Evolutionary conservation across 139 green algal genomes (phyloP).

Genomic region (Coelastrella sp.): DNA sequence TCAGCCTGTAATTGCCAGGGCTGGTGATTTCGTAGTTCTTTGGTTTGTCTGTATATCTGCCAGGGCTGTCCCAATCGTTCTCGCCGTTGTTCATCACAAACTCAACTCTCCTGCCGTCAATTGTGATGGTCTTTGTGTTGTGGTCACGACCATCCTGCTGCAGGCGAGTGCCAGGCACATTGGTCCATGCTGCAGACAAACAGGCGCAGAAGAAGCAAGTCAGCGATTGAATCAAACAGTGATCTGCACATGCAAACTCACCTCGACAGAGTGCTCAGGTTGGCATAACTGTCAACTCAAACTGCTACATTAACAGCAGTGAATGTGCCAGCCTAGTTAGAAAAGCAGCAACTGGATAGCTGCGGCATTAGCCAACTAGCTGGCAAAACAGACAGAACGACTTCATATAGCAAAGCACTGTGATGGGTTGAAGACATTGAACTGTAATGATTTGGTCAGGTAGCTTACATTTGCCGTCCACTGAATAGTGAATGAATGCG

Average conservation of each 20-base stretch:
- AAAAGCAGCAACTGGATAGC: too few species aligned
- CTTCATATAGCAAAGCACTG: too few species aligned
- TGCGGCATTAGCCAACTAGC: too few species aligned
- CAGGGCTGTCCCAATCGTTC: constrained; percentile 45
- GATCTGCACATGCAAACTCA: not conserved
- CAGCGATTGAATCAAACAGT: too few species aligned
- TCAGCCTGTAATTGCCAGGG: constrained; percentile 39
- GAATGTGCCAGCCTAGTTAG: too few species aligned
- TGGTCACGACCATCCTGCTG: not conserved
- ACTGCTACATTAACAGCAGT: too few species aligned
- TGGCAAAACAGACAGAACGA: too few species aligned
- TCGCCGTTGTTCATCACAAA: constrained; percentile 48
- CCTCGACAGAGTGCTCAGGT: too few species aligned
- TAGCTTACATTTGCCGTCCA: constrained; percentile 39
- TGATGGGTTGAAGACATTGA: too few species aligned
- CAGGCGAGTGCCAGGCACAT: constrained; percentile 3
- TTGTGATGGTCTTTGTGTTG: constrained; percentile 20
- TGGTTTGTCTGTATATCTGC: constrained; percentile 41
- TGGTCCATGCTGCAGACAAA: constrained; percentile 20
- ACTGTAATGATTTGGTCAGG: too few species aligned
- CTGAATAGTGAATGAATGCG: constrained; percentile 40
- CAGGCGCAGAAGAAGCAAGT: not conserved
- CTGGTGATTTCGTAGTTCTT: constrained; percentile 38
- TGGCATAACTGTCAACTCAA: too few species aligned
- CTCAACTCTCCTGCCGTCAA: constrained; percentile 24